Evolutionary conservation across 345 rosid genomes (phyloP).

Genomic region (Stellera chamaejasme): DNA sequence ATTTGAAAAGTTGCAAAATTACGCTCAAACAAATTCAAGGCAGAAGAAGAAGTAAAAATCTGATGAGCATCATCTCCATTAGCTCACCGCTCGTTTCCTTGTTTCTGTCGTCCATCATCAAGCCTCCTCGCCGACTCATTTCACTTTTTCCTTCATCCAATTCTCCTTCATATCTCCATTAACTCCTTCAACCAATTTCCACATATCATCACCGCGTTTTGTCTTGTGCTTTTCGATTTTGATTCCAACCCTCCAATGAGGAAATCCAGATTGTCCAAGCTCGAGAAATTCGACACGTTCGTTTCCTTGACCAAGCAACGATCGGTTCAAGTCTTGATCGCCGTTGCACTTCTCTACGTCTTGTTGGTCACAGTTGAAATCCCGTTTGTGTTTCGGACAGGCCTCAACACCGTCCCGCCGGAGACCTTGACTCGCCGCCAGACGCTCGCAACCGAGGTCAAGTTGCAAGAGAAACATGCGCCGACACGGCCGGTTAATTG

Average conservation of each 20-base stretch:
- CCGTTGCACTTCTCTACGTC: constrained; percentile 44
- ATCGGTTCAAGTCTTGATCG: constrained; percentile 59
- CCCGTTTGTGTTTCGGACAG: constrained; percentile 64
- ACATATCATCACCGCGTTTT: not conserved
- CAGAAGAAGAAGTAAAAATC: no score
- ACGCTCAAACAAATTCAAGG: no score
- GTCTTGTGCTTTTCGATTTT: not conserved
- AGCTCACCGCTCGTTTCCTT: no score
- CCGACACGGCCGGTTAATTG: constrained; percentile 52
- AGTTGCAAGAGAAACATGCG: constrained; percentile 27
- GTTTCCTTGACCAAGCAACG: constrained; percentile 48
- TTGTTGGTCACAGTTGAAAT: constrained; percentile 63
- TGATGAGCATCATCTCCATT: no score
- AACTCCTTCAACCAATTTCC: not conserved
- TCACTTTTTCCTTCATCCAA: not conserved
- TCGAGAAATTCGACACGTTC: constrained; percentile 33
- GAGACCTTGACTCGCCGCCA: constrained; percentile 36
- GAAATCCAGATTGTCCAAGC: constrained; percentile 41
- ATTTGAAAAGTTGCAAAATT: no score
- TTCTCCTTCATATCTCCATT: not conserved
- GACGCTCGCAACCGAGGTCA: constrained; percentile 43
- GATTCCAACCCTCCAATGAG: constrained; percentile 25
- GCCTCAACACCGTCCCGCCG: constrained; percentile 33
- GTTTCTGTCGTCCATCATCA: no score
- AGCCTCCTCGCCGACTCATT: no score